phyloP scores from a whole-genome alignment of 306 rosid genomes.

The Acacia crassicarpa region DNA sequence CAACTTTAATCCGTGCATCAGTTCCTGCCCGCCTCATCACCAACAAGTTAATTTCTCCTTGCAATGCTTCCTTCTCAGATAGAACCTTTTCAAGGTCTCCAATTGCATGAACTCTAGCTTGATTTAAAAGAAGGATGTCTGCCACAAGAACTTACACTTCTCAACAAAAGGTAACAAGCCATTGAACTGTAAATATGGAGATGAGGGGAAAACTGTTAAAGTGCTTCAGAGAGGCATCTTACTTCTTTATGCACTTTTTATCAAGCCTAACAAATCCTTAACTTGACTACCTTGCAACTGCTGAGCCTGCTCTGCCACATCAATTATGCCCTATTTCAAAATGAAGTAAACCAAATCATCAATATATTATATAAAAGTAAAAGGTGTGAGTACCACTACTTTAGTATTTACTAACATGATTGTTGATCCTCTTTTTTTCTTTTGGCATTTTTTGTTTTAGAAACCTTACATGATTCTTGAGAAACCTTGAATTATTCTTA shows the following conservation, averaged over 20 bases:
- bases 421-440: too few relatives aligned
- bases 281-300: constrained; percentile 51
- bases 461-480: too few relatives aligned
- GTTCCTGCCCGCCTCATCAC: constrained; percentile 78
- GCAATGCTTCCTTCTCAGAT: constrained; percentile 73
- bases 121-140: constrained; percentile 87
- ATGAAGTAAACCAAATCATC: neutral
- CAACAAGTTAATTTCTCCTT: constrained; percentile 66
- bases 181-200: constrained; percentile 15
- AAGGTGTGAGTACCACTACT: neutral
- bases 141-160: constrained; percentile 30
- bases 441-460: too few relatives aligned
- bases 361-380: neutral
- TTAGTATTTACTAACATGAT: too few relatives aligned
- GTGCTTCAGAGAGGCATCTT: constrained; percentile 35
- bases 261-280: constrained; percentile 72
- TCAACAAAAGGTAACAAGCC: constrained; percentile 14
- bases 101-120: constrained; percentile 71
- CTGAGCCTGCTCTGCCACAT: constrained; percentile 43
- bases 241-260: constrained; percentile 87
- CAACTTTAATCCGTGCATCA: constrained; percentile 62
- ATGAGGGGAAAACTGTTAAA: neutral
- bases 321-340: constrained; percentile 49
- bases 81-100: constrained; percentile 77
- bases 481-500: too few relatives aligned